Evolutionary conservation across 176 grass and related monocot species (phyloP).

Genomic region (Eremochloa ophiuroides): DNA sequence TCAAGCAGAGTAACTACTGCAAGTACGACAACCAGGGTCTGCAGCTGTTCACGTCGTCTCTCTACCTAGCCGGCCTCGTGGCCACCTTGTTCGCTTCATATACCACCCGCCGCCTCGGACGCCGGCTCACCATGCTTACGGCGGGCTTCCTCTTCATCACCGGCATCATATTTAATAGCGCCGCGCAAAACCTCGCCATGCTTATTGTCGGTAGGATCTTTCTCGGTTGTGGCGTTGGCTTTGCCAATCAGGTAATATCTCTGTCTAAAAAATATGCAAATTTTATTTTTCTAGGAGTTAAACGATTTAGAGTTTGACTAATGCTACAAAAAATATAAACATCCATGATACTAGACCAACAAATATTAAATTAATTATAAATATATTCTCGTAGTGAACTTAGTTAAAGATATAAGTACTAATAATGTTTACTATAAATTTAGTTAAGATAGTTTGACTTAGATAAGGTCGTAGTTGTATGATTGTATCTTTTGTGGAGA

Average conservation of each 20-base stretch:
- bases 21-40: constrained; percentile 78
- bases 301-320: no score
- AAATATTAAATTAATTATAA: no score
- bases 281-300: no score
- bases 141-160: background rate
- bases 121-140: background rate
- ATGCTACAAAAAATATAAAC: no score
- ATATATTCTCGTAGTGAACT: no score
- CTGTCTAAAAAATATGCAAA: no score
- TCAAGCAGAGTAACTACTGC: constrained; percentile 66
- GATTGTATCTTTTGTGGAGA: no score
- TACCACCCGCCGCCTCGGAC: background rate
- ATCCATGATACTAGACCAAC: no score
- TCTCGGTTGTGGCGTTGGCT: background rate
- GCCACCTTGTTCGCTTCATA: background rate
- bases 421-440: no score
- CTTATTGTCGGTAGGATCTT: background rate
- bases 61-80: background rate
- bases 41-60: background rate
- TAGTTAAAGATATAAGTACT: no score
- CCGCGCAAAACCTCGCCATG: background rate
- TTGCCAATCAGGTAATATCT: background rate
- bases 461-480: no score
- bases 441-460: no score
- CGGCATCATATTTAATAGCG: background rate